phyloP scores from a whole-genome alignment of 2,329 filamentous ascomycete genomes.

The Colletotrichum sp. region DNA sequence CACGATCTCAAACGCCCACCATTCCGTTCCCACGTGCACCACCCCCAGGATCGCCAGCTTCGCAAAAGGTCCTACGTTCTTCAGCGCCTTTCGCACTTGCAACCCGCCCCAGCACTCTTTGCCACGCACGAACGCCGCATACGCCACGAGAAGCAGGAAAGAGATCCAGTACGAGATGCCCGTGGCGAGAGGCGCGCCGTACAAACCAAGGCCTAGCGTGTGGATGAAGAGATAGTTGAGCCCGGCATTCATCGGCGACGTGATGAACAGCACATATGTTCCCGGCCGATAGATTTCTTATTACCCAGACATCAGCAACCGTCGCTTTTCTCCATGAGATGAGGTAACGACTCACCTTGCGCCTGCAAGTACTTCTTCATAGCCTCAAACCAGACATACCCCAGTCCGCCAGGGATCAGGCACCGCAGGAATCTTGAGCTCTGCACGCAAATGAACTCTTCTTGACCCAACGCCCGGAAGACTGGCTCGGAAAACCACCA shows the following conservation, averaged over 20 bases:
- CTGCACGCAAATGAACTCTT: conserved; percentile 76
- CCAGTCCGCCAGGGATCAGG: conserved; percentile 80
- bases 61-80: conserved; percentile 73
- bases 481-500: conserved; percentile 79
- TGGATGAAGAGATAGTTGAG: conserved; percentile 85
- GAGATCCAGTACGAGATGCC: conserved; percentile 87
- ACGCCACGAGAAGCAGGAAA: conserved; percentile 76
- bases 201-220: conserved; percentile 70
- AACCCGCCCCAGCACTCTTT: conserved; percentile 82
- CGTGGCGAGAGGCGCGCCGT: conserved; percentile 82
- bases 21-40: conserved; percentile 86
- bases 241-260: conserved; percentile 79
- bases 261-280: conserved; percentile 82
- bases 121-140: conserved; percentile 73
- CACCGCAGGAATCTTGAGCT: conserved; percentile 75
- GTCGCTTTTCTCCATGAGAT: not conserved
- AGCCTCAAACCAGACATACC: conserved; percentile 86
- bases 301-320: not conserved
- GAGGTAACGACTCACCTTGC: conserved; percentile 65
- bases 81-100: conserved; percentile 64
- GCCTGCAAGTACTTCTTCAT: conserved; percentile 90
- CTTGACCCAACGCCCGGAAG: conserved; percentile 77
- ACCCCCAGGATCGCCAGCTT: conserved; percentile 78
- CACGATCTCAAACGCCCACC: conserved; percentile 95
- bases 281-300: conserved; percentile 75